These are phyloP conservation scores for Gyrodon lividus DNA, from an alignment of 768 basidiomycete genomes.

Conservation along the genomic window DNA sequence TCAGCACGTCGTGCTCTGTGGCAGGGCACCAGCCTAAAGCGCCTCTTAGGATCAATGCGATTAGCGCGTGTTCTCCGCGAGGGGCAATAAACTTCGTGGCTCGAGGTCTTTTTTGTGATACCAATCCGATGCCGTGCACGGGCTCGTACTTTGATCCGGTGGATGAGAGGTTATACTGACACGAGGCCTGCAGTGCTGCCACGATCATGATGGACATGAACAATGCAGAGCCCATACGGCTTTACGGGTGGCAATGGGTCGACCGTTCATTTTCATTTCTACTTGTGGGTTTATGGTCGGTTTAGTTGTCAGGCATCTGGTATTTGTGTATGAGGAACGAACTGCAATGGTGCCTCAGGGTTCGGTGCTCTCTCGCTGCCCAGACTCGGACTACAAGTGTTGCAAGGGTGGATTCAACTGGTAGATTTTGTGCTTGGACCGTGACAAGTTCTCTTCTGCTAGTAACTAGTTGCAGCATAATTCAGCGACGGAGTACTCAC, in stretches of 20 bases:
- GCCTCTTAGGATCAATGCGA: conserved; percentile 24
- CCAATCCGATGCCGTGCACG: not conserved
- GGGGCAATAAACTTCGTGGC: conserved; percentile 20
- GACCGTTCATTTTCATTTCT: no score
- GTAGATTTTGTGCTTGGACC: no score
- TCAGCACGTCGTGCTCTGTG: conserved; percentile 10
- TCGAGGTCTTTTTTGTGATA: conserved; percentile 9
- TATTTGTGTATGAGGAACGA: no score
- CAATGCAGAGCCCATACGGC: not conserved
- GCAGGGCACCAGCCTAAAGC: not conserved
- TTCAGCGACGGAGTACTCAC: no score
- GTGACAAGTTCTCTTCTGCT: no score
- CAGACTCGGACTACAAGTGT: no score
- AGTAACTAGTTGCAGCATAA: no score
- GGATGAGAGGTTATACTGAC: not conserved
- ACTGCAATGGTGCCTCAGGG: no score
- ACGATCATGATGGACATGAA: not conserved
- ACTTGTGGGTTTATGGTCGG: not conserved
- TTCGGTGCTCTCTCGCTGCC: no score
- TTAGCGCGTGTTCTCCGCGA: conserved; percentile 31
- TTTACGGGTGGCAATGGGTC: not conserved
- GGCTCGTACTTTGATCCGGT: not conserved
- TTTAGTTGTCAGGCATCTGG: not conserved
- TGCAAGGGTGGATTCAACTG: no score
- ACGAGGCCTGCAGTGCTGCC: not conserved